Evolutionary conservation across 2,329 filamentous ascomycete species (phyloP).

Genomic region (Monosporascus sp.): DNA sequence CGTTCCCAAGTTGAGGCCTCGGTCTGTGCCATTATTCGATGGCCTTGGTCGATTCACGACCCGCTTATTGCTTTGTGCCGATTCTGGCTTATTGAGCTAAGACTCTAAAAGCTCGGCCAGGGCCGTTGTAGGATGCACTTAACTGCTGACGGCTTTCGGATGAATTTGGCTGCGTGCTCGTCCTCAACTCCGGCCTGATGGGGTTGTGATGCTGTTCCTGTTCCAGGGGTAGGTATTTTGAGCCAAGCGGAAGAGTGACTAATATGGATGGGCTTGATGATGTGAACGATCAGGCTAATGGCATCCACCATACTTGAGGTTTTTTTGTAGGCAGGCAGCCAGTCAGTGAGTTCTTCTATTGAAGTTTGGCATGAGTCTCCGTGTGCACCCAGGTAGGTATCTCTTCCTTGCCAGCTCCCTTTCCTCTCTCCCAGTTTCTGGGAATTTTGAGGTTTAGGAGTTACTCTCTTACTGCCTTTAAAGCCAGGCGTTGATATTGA

Average conservation of each 20-base stretch:
- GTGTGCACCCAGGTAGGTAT: background rate
- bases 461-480: background rate
- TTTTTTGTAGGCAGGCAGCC: no score
- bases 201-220: no score
- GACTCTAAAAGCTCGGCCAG: background rate
- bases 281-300: no score
- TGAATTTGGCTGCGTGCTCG: no score
- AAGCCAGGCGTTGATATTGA: background rate
- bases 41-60: background rate
- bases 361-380: background rate
- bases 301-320: no score
- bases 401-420: background rate
- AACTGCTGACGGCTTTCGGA: background rate
- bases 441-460: background rate
- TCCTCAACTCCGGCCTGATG: no score
- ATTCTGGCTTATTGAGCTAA: background rate
- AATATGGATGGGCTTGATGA: background rate
- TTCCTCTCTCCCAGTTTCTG: background rate
- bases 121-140: background rate
- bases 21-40: background rate
- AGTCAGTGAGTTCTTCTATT: background rate
- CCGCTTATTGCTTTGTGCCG: background rate
- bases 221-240: no score
- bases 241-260: no score
- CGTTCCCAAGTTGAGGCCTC: background rate